Base-by-base conservation (phyloP, 495 filamentous ascomycete genomes). In the Xylaria grammica region DNA sequence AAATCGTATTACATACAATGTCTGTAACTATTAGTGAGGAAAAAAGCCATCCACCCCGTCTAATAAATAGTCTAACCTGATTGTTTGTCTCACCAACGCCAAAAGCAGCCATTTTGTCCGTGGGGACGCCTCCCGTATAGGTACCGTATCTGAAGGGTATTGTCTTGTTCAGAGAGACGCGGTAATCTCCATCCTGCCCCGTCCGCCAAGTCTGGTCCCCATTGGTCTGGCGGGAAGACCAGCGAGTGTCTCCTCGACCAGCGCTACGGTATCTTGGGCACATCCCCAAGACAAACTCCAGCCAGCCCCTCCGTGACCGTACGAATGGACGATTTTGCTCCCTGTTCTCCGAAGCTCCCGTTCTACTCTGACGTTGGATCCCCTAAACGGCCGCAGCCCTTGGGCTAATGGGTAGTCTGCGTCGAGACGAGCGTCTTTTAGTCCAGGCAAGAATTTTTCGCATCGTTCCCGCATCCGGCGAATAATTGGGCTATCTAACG, bases 271-370 rank as follows among this genome's bases (percentile, higher is more conserved):
- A 50, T 81, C 79, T 26, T 66, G 67, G 9, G 79, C 79, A 65
- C 79, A 79, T 0, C 81, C 82, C 65, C 82, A 82, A 0, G 74
- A 68, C 50, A 84, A 57, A 46, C 72, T 77, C 82, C 80, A 84
- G 8, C 82, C 82, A 10, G 77, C 74, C 7, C 78, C 80, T 1
- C 81, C 80, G 52, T 84, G 82, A 6, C 81, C 82, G 63, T 85
- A 85, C 1, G 73, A 75, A 64, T 84, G 82, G 15, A 85, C 74
- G 58, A 83, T 79, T 24, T 57, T 72, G 66, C 70, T 69, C 7
- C 68, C 61, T 34, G 67, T 63, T 46, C 67, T 61, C 17, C 79
- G 72, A 15, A 74, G 68, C 58, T 84, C 81, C 0, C 79, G 72
- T 60, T 82, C 81, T 2, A 83, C 78, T 29, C 81, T 74, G 3